Conservation (phyloP, 2,329 filamentous ascomycete genomes). For the Dactylonectria macrodidyma region DNA sequence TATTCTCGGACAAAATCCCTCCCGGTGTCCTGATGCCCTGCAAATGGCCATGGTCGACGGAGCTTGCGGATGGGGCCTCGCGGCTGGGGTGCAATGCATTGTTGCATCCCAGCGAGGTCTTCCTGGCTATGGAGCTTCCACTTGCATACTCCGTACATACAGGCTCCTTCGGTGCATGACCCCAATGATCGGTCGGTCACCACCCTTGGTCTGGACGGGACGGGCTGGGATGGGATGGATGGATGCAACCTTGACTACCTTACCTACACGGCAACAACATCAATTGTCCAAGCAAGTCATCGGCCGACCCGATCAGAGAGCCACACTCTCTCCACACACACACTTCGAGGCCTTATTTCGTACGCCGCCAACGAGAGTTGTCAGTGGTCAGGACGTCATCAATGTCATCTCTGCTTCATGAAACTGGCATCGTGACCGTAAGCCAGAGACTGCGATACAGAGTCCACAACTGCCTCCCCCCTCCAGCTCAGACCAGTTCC, state of each 20-base stretch:
- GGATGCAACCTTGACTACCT: neutral
- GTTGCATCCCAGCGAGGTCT: conserved; percentile 21
- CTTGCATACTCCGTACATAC: neutral
- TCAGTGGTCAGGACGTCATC: conserved; percentile 13
- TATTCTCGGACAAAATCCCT: conserved; percentile 12
- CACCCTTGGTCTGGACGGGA: conserved; percentile 17
- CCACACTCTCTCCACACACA: conserved; percentile 4
- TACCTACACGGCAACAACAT: conserved; percentile 11
- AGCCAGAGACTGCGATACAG: conserved; percentile 3
- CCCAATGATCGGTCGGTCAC: conserved; percentile 24
- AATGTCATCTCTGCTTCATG: conserved; percentile 14
- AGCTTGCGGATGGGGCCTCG: neutral
- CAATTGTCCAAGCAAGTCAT: conserved; percentile 11
- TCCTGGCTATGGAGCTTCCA: conserved; percentile 5
- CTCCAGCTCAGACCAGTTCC: conserved; percentile 14
- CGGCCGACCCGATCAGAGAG: conserved; percentile 11
- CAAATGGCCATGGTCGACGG: conserved; percentile 24
- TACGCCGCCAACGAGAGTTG: neutral
- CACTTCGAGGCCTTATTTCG: neutral
- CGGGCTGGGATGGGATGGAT: conserved; percentile 10
- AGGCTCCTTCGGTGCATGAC: conserved; percentile 15
- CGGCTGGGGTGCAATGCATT: conserved; percentile 18
- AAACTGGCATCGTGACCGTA: conserved; percentile 4
- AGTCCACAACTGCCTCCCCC: neutral
- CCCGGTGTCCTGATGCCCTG: conserved; percentile 11